Evolutionary conservation across 805 yeast species (phyloP).

Genomic region (Ogataea degrootiae): DNA sequence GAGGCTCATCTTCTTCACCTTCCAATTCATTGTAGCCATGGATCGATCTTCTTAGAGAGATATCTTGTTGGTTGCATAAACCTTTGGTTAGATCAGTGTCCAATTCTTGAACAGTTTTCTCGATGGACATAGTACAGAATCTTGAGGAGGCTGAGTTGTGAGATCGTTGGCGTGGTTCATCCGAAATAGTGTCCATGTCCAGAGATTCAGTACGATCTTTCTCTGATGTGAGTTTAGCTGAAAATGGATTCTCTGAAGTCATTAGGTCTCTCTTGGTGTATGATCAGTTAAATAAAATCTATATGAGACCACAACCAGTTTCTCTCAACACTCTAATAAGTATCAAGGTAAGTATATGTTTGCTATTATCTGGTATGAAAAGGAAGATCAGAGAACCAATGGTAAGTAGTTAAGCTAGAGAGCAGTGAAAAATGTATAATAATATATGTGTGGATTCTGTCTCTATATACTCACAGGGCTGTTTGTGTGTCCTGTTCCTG

Average conservation of each 20-base stretch:
- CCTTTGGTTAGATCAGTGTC: constrained; percentile 61
- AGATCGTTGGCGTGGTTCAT: constrained; percentile 4
- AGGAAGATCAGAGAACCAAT: no score
- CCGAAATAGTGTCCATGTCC: neutral
- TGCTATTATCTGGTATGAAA: no score
- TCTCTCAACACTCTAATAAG: no score
- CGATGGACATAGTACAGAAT: constrained; percentile 57
- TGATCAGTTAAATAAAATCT: neutral
- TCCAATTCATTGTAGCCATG: constrained; percentile 81
- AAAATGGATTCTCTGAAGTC: constrained; percentile 22
- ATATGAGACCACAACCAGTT: neutral
- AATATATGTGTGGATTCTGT: no score
- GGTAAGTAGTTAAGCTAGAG: no score
- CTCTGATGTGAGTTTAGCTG: constrained; percentile 12
- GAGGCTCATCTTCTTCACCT: constrained; percentile 70
- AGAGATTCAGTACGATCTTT: neutral
- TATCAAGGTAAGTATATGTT: no score
- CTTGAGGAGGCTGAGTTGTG: constrained; percentile 41
- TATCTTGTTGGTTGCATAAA: constrained; percentile 63
- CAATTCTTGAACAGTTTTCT: constrained; percentile 59
- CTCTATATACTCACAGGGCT: no score
- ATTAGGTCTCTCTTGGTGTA: neutral
- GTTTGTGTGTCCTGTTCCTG: no score
- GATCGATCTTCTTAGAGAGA: constrained; percentile 60
- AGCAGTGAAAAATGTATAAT: no score